Evolutionary conservation across 148 eudicot species (phyloP).

Genomic region (Rhododendron ferrugineum): DNA sequence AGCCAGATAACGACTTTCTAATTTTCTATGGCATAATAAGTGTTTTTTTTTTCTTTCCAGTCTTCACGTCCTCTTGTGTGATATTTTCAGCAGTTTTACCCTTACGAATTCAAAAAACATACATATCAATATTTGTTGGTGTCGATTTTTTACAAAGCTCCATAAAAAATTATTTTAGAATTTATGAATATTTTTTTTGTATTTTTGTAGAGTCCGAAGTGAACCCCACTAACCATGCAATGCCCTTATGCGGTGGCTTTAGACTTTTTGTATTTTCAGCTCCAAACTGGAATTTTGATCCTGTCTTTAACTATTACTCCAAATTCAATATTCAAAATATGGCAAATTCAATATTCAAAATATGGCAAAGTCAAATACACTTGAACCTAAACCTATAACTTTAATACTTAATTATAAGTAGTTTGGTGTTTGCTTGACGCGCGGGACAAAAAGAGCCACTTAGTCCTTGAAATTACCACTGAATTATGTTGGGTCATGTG

Average conservation of each 20-base stretch:
- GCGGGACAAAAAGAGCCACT: neutral
- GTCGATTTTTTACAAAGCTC: too few species aligned
- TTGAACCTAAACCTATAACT: neutral
- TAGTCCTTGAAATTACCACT: neutral
- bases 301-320: conserved; percentile 4
- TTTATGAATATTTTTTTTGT: too few species aligned
- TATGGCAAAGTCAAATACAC: neutral
- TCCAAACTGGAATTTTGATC: conserved; percentile 1
- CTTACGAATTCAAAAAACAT: too few species aligned
- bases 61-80: neutral
- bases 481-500: neutral
- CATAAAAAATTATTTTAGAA: too few species aligned
- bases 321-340: neutral
- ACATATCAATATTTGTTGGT: too few species aligned
- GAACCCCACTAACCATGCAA: too few species aligned
- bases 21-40: neutral
- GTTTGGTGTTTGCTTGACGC: neutral
- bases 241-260: too few species aligned
- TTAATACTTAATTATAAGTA: neutral
- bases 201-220: too few species aligned
- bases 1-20: conserved; percentile 1
- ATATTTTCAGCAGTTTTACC: neutral
- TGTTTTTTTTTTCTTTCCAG: neutral
- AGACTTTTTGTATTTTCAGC: neutral
- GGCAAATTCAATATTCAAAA: neutral